phyloP scores from a whole-genome alignment of 2,329 filamentous ascomycete genomes.

The Diplodia mutila region DNA sequence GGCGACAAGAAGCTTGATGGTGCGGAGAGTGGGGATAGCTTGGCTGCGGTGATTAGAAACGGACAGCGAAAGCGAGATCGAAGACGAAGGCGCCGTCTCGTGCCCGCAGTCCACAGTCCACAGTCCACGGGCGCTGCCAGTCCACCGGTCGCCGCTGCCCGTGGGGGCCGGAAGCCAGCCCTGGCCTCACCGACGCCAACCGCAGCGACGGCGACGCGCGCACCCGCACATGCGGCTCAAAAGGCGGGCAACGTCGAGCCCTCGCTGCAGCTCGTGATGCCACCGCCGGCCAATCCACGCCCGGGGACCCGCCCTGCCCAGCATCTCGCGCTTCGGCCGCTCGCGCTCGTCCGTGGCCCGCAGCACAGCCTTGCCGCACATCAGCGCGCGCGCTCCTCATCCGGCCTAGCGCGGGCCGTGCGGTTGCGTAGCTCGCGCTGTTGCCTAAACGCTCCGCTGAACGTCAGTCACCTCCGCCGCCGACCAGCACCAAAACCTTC shows the following conservation, averaged over 20 bases:
- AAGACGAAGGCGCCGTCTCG: background rate
- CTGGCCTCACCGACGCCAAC: conserved; percentile 7
- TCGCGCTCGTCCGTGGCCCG: conserved; percentile 9
- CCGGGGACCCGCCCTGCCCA: background rate
- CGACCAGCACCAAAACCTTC: conserved; percentile 23
- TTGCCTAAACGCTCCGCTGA: conserved; percentile 10
- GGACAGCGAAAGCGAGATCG: conserved; percentile 12
- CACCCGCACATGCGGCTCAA: conserved; percentile 12
- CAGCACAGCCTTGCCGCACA: conserved; percentile 11
- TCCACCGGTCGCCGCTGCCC: too few species aligned
- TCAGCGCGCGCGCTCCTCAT: background rate
- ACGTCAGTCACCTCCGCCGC: conserved; percentile 2
- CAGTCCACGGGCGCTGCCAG: too few species aligned
- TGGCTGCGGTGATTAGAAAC: conserved; percentile 17
- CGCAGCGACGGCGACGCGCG: background rate
- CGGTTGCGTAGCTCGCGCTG: background rate
- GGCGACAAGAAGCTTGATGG: background rate
- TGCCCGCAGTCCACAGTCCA: too few species aligned
- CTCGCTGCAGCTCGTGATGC: conserved; percentile 1
- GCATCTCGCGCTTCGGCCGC: conserved; percentile 9
- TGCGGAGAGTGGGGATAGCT: background rate
- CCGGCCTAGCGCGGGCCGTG: conserved; percentile 1
- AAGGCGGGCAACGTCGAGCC: conserved; percentile 1
- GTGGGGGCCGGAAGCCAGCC: background rate
- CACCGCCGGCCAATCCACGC: background rate